These are phyloP conservation scores for Xylaria sp. DNA, from an alignment of 2,329 filamentous ascomycete genomes.

Conservation along the genomic window DNA sequence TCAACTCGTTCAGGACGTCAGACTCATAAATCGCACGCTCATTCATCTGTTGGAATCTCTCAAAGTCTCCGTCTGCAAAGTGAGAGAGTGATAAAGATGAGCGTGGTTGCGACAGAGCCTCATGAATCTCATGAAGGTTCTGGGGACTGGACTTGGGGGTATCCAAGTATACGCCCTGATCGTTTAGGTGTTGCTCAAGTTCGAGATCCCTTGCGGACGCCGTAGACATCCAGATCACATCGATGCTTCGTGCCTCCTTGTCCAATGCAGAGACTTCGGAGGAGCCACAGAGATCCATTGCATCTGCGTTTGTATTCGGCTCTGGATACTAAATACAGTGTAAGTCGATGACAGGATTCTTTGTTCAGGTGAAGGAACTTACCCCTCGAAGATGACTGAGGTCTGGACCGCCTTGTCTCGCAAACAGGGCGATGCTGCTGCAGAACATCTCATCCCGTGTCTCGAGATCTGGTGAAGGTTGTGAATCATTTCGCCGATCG, in stretches of 20 bases:
- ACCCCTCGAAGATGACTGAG: slow-evolving; percentile 33
- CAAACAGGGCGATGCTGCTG: slow-evolving; percentile 20
- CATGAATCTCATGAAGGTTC: not conserved
- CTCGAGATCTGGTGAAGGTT: slow-evolving; percentile 5
- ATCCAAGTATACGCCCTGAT: not conserved
- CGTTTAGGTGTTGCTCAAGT: not conserved
- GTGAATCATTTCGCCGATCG: slow-evolving; percentile 21
- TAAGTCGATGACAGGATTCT: not conserved
- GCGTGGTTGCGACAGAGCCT: not conserved
- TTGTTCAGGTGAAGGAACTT: not conserved
- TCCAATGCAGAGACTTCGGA: not conserved
- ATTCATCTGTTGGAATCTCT: slow-evolving; percentile 18
- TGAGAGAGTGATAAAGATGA: slow-evolving; percentile 21
- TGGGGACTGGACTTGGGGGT: not conserved
- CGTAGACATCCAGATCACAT: not conserved
- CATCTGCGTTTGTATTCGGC: not conserved
- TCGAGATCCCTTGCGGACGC: not conserved
- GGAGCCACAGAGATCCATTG: not conserved
- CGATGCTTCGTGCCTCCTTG: not conserved
- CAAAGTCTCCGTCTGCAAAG: slow-evolving; percentile 18
- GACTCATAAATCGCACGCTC: slow-evolving; percentile 7
- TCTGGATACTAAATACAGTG: not conserved
- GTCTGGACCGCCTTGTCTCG: slow-evolving; percentile 33
- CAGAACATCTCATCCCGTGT: not conserved
- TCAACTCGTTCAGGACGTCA: slow-evolving; percentile 9